Evolutionary conservation across 140 eudicot species (phyloP).

Genomic region (Senecio squalidus): DNA sequence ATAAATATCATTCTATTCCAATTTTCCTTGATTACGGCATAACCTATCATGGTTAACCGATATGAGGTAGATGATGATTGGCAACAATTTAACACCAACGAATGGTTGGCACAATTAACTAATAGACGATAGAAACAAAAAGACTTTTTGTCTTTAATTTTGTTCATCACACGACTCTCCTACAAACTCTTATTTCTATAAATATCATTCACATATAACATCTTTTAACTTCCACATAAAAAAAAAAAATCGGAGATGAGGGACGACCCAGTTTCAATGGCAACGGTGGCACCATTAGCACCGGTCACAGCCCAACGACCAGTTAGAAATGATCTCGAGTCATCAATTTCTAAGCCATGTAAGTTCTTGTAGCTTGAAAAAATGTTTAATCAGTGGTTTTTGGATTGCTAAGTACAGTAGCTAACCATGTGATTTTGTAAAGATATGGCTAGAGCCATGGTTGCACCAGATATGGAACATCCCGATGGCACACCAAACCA

Average conservation of each 20-base stretch:
- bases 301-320: slow-evolving; percentile 17
- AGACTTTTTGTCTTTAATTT: too few relatives aligned
- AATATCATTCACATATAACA: not conserved
- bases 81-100: too few relatives aligned
- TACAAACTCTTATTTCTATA: not conserved
- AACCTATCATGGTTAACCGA: too few relatives aligned
- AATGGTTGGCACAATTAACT: too few relatives aligned
- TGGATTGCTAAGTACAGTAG: not conserved
- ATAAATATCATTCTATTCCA: too few relatives aligned
- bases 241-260: not conserved
- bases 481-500: slow-evolving; percentile 12
- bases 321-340: slow-evolving; percentile 15
- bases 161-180: not conserved
- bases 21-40: too few relatives aligned
- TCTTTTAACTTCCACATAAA: not conserved
- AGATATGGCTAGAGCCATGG: slow-evolving; percentile 39
- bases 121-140: too few relatives aligned
- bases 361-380: not conserved
- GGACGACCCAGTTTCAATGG: slow-evolving; percentile 3
- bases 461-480: slow-evolving; percentile 18
- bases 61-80: too few relatives aligned
- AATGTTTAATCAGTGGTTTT: not conserved
- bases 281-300: slow-evolving; percentile 8
- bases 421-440: not conserved
- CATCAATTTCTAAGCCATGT: slow-evolving; percentile 26